Evolutionary conservation across 2,329 filamentous ascomycete species (phyloP).

Genomic region (Stenocarpella maydis): DNA sequence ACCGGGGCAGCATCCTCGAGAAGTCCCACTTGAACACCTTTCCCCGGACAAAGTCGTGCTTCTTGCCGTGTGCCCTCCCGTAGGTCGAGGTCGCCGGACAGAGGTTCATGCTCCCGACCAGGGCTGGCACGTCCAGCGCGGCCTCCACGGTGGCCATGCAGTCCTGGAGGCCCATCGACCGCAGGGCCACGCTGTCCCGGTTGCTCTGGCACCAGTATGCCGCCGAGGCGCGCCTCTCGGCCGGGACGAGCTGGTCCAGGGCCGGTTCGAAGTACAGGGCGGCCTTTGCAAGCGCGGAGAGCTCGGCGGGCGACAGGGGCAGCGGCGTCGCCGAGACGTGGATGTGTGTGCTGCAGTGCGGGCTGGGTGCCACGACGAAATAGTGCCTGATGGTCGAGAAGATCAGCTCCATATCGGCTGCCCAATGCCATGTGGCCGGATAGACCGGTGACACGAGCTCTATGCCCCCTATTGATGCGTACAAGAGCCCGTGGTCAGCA

Average conservation of each 20-base stretch:
- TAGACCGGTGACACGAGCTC: constrained; percentile 50
- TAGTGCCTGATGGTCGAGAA: constrained; percentile 41
- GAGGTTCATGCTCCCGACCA: constrained; percentile 46
- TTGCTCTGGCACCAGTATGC: constrained; percentile 49
- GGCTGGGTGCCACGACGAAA: constrained; percentile 40
- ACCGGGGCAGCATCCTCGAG: constrained; percentile 40
- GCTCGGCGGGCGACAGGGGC: constrained; percentile 39
- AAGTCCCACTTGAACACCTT: constrained; percentile 53
- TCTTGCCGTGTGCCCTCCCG: constrained; percentile 43
- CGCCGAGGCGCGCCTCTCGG: constrained; percentile 37
- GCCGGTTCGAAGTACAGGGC: constrained; percentile 47
- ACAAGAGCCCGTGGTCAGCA: not conserved
- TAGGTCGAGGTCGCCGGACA: constrained; percentile 43
- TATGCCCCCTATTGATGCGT: constrained; percentile 40
- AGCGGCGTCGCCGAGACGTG: constrained; percentile 44
- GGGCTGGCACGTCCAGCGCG: constrained; percentile 30
- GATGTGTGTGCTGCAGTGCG: constrained; percentile 49
- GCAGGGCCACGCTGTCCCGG: constrained; percentile 41
- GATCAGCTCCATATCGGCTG: constrained; percentile 43
- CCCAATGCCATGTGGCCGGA: constrained; percentile 41
- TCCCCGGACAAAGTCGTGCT: constrained; percentile 47
- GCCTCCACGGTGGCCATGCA: constrained; percentile 42
- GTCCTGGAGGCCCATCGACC: constrained; percentile 34
- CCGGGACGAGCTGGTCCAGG: constrained; percentile 45
- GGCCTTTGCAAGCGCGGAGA: constrained; percentile 44